phyloP scores from a whole-genome alignment of 2,329 filamentous ascomycete genomes.

The Scedosporium dehoogii region DNA sequence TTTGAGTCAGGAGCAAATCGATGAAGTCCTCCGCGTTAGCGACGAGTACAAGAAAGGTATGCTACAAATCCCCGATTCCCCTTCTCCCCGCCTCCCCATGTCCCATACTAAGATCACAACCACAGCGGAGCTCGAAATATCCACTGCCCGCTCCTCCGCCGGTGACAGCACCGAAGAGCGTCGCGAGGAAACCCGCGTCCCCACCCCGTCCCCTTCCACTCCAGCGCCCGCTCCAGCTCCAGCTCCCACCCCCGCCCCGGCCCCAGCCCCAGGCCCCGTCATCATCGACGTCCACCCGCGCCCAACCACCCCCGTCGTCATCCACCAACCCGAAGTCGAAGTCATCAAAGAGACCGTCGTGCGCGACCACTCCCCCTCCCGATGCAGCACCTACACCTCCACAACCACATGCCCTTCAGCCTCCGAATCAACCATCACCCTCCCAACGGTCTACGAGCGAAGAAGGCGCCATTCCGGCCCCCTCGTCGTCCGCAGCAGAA shows the following conservation, averaged over 20 bases:
- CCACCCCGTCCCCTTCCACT: constrained; percentile 16
- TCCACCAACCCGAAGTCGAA: constrained; percentile 19
- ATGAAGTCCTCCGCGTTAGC: constrained; percentile 76
- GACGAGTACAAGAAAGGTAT: constrained; percentile 61
- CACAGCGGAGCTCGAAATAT: constrained; percentile 33
- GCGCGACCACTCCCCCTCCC: constrained; percentile 39
- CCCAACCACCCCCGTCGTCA: not conserved
- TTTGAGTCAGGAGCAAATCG: constrained; percentile 81
- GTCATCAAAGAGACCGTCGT: constrained; percentile 35
- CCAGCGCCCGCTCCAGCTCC: constrained; percentile 11
- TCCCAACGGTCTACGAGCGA: not conserved
- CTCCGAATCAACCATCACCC: constrained; percentile 14
- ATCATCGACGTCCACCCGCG: not conserved
- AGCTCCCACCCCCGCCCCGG: no score
- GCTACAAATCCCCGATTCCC: no score
- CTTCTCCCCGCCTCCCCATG: not conserved
- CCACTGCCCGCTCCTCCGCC: constrained; percentile 34
- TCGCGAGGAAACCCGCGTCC: constrained; percentile 30
- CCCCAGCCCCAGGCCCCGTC: constrained; percentile 7
- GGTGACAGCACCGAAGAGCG: constrained; percentile 41
- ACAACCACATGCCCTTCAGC: constrained; percentile 15
- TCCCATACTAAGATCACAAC: not conserved
- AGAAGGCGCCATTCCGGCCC: constrained; percentile 21
- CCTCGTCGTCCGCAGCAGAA: constrained; percentile 31
- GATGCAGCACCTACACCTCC: constrained; percentile 19